Conservation (phyloP, 108 stramenopile genomes). For the Aureococcus anophagefferens region DNA sequence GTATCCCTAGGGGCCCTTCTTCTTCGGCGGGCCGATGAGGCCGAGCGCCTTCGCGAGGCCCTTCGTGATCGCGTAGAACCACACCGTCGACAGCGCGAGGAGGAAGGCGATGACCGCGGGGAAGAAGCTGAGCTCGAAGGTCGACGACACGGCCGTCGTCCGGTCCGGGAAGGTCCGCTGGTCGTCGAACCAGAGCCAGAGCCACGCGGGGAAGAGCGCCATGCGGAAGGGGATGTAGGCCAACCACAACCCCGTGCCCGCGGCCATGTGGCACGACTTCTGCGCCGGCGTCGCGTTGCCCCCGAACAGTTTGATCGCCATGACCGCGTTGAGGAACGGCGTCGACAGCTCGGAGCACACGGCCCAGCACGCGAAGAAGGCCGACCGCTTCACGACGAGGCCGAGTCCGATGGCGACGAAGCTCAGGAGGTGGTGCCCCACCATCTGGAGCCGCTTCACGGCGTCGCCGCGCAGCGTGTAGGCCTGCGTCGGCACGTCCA, state of each 20-base stretch:
- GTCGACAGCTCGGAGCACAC: background rate
- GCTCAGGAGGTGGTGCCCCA: background rate
- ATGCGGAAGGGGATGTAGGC: background rate
- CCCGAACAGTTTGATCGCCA: background rate
- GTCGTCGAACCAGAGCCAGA: background rate
- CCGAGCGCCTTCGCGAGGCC: background rate
- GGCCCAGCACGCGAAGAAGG: background rate
- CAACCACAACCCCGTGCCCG: background rate
- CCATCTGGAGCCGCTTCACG: background rate
- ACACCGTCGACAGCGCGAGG: background rate
- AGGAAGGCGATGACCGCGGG: background rate
- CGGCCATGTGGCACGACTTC: no score
- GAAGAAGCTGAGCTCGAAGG: background rate
- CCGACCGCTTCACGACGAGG: background rate
- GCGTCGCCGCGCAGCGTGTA: background rate
- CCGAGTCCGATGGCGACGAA: background rate
- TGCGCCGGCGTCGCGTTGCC: background rate
- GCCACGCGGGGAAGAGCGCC: background rate
- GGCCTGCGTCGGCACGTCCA: background rate
- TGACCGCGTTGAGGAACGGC: background rate
- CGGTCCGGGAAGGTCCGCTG: background rate
- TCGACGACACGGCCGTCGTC: background rate
- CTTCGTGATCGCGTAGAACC: background rate
- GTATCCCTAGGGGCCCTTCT: no score
- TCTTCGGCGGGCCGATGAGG: no score